Conservation (phyloP, 768 basidiomycete genomes). For the Hericium alpestre region DNA sequence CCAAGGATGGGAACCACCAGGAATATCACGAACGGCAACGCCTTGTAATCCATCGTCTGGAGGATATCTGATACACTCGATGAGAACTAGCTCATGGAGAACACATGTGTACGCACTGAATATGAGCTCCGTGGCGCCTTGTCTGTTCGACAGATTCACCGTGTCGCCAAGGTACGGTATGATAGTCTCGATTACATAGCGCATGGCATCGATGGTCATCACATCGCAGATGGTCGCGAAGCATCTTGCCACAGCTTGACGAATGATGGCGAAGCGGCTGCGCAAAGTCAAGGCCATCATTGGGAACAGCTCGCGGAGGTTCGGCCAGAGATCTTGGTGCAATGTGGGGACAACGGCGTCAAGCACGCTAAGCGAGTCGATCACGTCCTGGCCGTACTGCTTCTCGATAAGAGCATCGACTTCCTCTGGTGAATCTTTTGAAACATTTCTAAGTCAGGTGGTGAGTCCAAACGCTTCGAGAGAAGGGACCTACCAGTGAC, state of each 20-base stretch:
- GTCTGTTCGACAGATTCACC: conserved; percentile 59
- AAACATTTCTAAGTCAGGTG: not conserved
- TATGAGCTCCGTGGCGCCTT: conserved; percentile 84
- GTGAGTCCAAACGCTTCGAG: not conserved
- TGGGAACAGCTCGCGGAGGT: conserved; percentile 65
- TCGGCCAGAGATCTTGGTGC: conserved; percentile 57
- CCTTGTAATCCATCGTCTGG: conserved; percentile 83
- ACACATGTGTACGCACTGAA: conserved; percentile 57
- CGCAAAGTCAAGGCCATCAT: conserved; percentile 67
- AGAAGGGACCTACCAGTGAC: conserved; percentile 41
- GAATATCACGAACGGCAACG: conserved; percentile 93
- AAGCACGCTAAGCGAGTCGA: conserved; percentile 86
- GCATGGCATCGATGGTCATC: conserved; percentile 81
- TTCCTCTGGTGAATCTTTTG: conserved; percentile 32
- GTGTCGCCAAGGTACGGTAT: conserved; percentile 79
- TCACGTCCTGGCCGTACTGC: conserved; percentile 76
- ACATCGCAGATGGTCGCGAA: conserved; percentile 83
- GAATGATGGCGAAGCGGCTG: conserved; percentile 80
- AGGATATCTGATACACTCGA: conserved; percentile 60
- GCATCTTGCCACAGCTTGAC: conserved; percentile 78
- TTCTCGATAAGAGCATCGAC: conserved; percentile 60
- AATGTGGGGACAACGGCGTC: conserved; percentile 73
- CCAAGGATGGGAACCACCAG: conserved; percentile 93
- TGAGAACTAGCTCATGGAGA: conserved; percentile 8
- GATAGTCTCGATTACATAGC: conserved; percentile 74